Base-by-base conservation (phyloP, 176 grass and related monocot genomes). In the Hsuehochloa calcarea region DNA sequence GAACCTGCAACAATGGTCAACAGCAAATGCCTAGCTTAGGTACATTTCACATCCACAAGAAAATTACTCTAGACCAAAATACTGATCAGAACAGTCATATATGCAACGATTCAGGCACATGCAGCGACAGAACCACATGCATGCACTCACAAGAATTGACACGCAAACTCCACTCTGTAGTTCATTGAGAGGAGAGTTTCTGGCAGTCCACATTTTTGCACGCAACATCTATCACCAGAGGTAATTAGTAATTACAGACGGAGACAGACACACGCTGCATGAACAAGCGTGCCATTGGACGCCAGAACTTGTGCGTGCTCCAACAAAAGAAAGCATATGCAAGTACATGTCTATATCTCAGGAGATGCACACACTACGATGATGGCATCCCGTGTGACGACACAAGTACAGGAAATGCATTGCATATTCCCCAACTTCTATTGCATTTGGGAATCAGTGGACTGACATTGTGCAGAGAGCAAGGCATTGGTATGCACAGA, bases 321-420 rank as follows among this genome's bases (percentile, higher is more conserved):
- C 14, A 55, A 14, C 35, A 74, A 31, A 72, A 78, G 39, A 70
- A 65, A 62, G 41, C 84, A 80, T 51, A 85, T 70, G 65, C 43
- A 79, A 79, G 74, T 70, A 59, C 64, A 56, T 75, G 47, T 10
- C 26, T 58, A 12, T n/a, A 9, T 73, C 45, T 50, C 25, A 31
- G 71, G 27, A 20, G 47, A 74, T 35, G 72, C 72, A 55, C 43
- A n/a, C 3, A 34, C 25, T 35, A 17, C 83, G 25, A 78, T 46
- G 38, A 61, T 78, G 39, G 52, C 50, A 85, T 60, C 65, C 65
- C 74, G 70, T 85, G 74, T 85, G 84, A 46, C 49, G 65, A 78
- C 70, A 70, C 65, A 79, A 86, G 84, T 86, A 79, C 65, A 79
- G 8, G 27, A 72, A 14, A 79, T 79, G 65, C 40, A 10, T 79